Conservation (phyloP, 2,329 filamentous ascomycete genomes). For the Periconia sp. region DNA sequence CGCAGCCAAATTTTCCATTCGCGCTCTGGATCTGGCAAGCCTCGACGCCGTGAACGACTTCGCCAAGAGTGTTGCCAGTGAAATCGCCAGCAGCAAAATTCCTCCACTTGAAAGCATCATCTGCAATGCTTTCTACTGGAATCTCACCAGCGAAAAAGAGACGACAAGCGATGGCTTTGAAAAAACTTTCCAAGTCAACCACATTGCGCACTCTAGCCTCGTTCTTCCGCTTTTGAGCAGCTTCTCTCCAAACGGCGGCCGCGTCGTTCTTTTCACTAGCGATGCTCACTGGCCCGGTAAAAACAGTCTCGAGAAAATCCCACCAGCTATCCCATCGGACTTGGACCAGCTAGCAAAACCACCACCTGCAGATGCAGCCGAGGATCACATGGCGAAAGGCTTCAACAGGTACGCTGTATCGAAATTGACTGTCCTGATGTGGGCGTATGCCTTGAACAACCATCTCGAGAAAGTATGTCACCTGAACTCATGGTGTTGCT, state of each 20-base stretch:
- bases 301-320: constrained; percentile 40
- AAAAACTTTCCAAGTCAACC: constrained; percentile 6
- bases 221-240: constrained; percentile 3
- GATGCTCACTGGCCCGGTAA: constrained; percentile 43
- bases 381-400: constrained; percentile 34
- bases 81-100: constrained; percentile 1
- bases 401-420: constrained; percentile 47
- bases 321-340: constrained; percentile 36
- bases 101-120: constrained; percentile 7
- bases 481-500: not conserved
- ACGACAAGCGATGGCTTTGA: constrained; percentile 10
- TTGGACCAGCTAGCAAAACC: constrained; percentile 40
- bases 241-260: constrained; percentile 2
- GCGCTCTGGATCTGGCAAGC: constrained; percentile 5
- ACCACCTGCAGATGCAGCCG: constrained; percentile 21
- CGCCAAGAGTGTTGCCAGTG: not conserved
- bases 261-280: constrained; percentile 11
- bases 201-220: constrained; percentile 6
- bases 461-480: not conserved
- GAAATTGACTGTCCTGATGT: constrained; percentile 44
- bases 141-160: not conserved
- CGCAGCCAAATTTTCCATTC: constrained; percentile 2
- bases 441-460: constrained; percentile 43
- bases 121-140: constrained; percentile 13
- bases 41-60: constrained; percentile 5